Evolutionary conservation across 2,329 filamentous ascomycete genomes (phyloP).

Genomic region (Xylariaceae sp.): DNA sequence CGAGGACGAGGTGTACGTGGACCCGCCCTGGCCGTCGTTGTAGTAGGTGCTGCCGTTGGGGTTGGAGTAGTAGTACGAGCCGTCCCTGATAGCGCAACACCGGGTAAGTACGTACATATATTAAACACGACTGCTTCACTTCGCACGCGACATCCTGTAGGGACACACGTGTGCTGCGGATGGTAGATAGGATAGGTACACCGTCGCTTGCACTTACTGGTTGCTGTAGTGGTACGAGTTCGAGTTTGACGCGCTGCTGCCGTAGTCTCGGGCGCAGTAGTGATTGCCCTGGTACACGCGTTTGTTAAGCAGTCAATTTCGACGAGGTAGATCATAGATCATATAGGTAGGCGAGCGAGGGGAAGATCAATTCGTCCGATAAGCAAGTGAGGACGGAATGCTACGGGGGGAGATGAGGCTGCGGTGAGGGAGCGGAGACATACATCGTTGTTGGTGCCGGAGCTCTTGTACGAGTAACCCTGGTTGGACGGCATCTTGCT

Average conservation of each 20-base stretch:
- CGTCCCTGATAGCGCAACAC: conserved; percentile 47
- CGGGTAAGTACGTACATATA: background rate
- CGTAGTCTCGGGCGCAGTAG: conserved; percentile 68
- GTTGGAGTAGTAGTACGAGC: conserved; percentile 76
- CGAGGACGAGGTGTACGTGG: conserved; percentile 62
- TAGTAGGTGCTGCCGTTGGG: conserved; percentile 69
- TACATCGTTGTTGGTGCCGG: conserved; percentile 67
- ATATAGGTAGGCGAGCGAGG: too few relatives aligned
- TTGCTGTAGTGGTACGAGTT: conserved; percentile 73
- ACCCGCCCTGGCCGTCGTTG: conserved; percentile 60
- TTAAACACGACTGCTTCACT: too few relatives aligned
- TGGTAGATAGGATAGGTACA: background rate
- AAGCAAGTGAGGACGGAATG: too few relatives aligned
- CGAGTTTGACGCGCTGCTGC: conserved; percentile 54
- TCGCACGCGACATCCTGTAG: too few relatives aligned
- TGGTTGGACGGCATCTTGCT: conserved; percentile 34
- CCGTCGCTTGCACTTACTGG: too few relatives aligned
- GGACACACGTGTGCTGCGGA: background rate
- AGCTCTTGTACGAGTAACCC: conserved; percentile 49
- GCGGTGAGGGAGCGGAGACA: conserved; percentile 10
- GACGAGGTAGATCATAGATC: too few relatives aligned
- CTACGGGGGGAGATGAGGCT: too few relatives aligned
- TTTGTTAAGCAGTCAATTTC: too few relatives aligned
- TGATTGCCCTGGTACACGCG: conserved; percentile 71
- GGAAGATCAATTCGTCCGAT: too few relatives aligned